phyloP scores from a whole-genome alignment of 768 basidiomycete species.

The Podaxis sp. region DNA sequence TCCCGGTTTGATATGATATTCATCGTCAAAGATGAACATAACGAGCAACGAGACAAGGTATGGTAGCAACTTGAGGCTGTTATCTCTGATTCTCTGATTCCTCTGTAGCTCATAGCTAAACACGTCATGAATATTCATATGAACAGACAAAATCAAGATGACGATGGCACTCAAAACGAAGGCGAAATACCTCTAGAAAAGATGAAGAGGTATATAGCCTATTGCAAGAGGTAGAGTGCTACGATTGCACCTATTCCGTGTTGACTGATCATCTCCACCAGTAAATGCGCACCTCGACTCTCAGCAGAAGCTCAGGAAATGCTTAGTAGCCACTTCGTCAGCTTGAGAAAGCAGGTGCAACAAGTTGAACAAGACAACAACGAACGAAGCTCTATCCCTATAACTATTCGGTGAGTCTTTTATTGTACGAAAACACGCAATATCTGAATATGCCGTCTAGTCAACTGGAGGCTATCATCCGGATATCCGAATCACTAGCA shows the following conservation, averaged over 20 bases:
- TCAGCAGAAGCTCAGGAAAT: slow-evolving; percentile 95
- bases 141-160: slow-evolving; percentile 76
- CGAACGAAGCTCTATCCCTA: slow-evolving; percentile 96
- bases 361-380: slow-evolving; percentile 97
- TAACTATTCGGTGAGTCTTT: slow-evolving; percentile 82
- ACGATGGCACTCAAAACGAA: slow-evolving; percentile 62
- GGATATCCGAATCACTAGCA: slow-evolving; percentile 95
- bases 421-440: background rate
- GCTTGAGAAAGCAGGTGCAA: slow-evolving; percentile 89
- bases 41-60: slow-evolving; percentile 89
- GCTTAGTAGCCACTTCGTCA: slow-evolving; percentile 94
- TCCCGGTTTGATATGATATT: slow-evolving; percentile 99
- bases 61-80: slow-evolving; percentile 21
- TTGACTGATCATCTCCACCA: slow-evolving; percentile 28
- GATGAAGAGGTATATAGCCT: slow-evolving; percentile 97
- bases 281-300: slow-evolving; percentile 94
- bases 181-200: slow-evolving; percentile 96
- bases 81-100: slow-evolving; percentile 1
- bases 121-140: slow-evolving; percentile 99
- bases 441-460: slow-evolving; percentile 28
- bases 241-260: background rate
- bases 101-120: slow-evolving; percentile 80
- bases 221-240: slow-evolving; percentile 78
- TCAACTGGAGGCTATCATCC: slow-evolving; percentile 98
- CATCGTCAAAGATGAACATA: slow-evolving; percentile 97